Evolutionary conservation across 2,329 filamentous ascomycete genomes (phyloP).

Genomic region (Orbilia blumenaviensis): DNA sequence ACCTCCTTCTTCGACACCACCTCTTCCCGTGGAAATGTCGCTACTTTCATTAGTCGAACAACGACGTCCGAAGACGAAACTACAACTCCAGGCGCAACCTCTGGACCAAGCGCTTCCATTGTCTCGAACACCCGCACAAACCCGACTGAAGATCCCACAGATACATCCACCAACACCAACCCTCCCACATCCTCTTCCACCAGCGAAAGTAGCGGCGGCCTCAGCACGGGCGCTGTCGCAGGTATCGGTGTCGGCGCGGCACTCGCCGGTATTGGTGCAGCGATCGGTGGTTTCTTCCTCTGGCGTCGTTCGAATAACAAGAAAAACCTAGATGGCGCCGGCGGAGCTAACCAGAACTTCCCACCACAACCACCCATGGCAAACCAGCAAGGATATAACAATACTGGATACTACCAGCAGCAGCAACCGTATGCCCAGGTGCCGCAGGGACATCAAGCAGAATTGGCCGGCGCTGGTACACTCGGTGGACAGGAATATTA

Average conservation of each 20-base stretch:
- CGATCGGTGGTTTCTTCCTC: constrained; percentile 43
- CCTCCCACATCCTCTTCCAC: neutral
- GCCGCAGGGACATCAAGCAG: constrained; percentile 17
- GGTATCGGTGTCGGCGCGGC: constrained; percentile 48
- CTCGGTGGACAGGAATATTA: constrained; percentile 13
- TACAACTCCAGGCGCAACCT: neutral
- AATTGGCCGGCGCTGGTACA: neutral
- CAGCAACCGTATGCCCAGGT: constrained; percentile 36
- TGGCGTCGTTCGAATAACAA: constrained; percentile 35
- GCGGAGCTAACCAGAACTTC: neutral
- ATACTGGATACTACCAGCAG: constrained; percentile 41
- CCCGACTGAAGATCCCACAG: neutral
- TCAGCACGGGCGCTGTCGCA: constrained; percentile 38
- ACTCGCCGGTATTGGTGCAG: constrained; percentile 36
- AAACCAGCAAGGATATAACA: constrained; percentile 7
- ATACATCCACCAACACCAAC: neutral
- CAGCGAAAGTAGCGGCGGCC: neutral
- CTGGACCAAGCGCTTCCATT: constrained; percentile 2
- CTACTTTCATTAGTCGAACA: constrained; percentile 27
- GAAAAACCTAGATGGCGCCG: neutral
- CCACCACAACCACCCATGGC: constrained; percentile 30
- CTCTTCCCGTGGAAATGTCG: constrained; percentile 22
- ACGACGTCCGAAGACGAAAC: neutral
- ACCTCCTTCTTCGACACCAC: constrained; percentile 33
- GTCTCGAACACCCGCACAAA: neutral